Evolutionary conservation across 2,329 filamentous ascomycete genomes (phyloP), one percentile per base, ranked within the genome.

Genomic region (Alternaria sp.): DNA sequence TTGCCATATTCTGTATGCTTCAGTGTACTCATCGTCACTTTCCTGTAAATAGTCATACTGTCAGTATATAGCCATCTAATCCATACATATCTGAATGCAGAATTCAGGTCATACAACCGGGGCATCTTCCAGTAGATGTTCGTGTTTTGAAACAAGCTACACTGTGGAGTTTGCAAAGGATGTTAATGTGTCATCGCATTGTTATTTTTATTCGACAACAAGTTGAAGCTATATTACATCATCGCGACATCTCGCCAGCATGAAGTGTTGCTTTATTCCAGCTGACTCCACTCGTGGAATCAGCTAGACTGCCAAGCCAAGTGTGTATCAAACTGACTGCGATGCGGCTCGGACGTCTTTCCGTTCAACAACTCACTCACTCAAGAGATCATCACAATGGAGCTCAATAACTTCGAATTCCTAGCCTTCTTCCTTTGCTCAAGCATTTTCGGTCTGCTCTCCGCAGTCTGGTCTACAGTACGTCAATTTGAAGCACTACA

Each of bases 401-500:
- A 65, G 28, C 37, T 63, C 49, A 63, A 61, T 11, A 37, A 54
- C 33, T 61, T 64, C 23, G 59, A 65, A 14, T 25, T 67, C 26
- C 58, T 66, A 11, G 56, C 63, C 15, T 60, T 68, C 55, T 50
- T 63, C n/a, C 47, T 66, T 6, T 60, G 61, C 44, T 61, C 64
- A 12, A 45, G 47, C 43, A 60, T 68, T 1, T 68, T 60, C 14
- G 61, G 58, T 18, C 50, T 58, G 7, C 57, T 66, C 3, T 15
- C 54, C 15, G 51, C 56, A 2, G 21, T 57, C 14, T 67, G 57
- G 44, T 21, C 49, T 18, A 63, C 44, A 28, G 64, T 66, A 59
- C 33, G 50, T 50, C 21, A 53, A 25, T 30, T 23, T 11, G n/a
- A 50, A 4, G n/a, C 6, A 12, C 8, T 26, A 25, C 23, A 8